Evolutionary conservation across 768 basidiomycete species (phyloP).

Genomic region (Termitomyces sp.): DNA sequence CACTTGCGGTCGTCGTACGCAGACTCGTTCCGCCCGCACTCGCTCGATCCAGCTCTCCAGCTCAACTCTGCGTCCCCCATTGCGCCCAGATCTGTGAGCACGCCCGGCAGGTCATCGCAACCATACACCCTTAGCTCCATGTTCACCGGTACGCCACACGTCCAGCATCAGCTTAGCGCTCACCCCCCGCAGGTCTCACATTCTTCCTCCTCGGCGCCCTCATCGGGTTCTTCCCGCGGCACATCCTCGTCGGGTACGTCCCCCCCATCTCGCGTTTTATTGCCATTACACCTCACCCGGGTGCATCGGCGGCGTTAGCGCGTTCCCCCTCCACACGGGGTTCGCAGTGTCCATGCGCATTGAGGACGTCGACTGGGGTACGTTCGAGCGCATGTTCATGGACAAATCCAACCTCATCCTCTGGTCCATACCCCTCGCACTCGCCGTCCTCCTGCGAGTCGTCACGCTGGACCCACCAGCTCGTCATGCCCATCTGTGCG

Average conservation of each 20-base stretch:
- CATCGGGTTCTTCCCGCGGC: constrained; percentile 94
- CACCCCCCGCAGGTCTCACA: constrained; percentile 50
- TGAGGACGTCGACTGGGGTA: constrained; percentile 65
- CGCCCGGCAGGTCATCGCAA: constrained; percentile 74
- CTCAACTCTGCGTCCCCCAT: no score
- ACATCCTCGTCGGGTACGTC: constrained; percentile 85
- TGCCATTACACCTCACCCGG: no score
- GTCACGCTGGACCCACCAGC: constrained; percentile 85
- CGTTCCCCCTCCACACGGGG: constrained; percentile 87
- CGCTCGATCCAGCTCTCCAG: background rate
- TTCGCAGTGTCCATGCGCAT: constrained; percentile 83
- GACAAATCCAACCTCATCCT: constrained; percentile 56
- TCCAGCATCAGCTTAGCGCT: no score
- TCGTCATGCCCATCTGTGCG: constrained; percentile 87
- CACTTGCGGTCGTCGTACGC: background rate
- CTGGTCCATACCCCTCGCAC: constrained; percentile 73
- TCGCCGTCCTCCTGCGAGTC: constrained; percentile 73
- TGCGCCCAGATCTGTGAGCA: constrained; percentile 65
- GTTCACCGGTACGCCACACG: constrained; percentile 66
- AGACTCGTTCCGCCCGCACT: background rate
- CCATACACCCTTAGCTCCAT: constrained; percentile 87
- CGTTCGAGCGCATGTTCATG: constrained; percentile 64
- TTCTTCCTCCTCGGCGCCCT: constrained; percentile 86
- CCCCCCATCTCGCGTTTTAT: background rate
- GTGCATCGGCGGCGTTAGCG: constrained; percentile 94